phyloP scores from a whole-genome alignment of 2,329 filamentous ascomycete species.

The Atkinsonella hypoxylon region DNA sequence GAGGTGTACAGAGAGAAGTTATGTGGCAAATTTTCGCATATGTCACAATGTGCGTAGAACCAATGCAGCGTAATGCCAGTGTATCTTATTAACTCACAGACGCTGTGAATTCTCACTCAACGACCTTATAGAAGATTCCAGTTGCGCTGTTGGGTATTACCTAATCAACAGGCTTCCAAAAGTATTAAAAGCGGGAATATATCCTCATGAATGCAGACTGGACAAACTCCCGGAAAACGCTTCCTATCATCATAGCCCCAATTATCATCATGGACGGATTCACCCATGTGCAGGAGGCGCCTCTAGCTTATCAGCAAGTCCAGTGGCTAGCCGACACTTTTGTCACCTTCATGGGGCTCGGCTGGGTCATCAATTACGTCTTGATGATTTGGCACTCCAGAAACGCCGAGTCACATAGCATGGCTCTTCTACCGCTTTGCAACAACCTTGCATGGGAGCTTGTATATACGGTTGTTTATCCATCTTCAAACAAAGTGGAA shows the following conservation, averaged over 20 bases:
- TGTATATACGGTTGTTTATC: conserved; percentile 7
- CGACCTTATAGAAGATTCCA: background rate
- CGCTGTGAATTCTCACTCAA: background rate
- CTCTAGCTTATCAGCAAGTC: conserved; percentile 6
- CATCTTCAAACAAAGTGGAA: conserved; percentile 8
- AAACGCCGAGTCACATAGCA: conserved; percentile 8
- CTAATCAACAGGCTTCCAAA: background rate
- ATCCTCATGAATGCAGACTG: background rate
- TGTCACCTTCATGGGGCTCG: conserved; percentile 7
- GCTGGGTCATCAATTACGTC: conserved; percentile 9
- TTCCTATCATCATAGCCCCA: background rate
- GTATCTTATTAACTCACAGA: background rate
- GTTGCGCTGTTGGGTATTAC: background rate
- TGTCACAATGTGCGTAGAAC: background rate
- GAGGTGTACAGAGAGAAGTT: background rate
- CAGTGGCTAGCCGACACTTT: conserved; percentile 9
- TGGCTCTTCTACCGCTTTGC: conserved; percentile 10
- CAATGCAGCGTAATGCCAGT: background rate
- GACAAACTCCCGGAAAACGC: background rate
- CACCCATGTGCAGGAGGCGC: conserved; percentile 1
- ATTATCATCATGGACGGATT: conserved; percentile 8
- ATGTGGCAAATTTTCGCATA: background rate
- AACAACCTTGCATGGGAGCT: conserved; percentile 10
- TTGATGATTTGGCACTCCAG: conserved; percentile 8
- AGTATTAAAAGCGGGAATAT: conserved; percentile 1